Evolutionary conservation across 805 yeast species (phyloP), one percentile per base, ranked within the genome.

Genomic region (Wickerhamiella cacticola): DNA sequence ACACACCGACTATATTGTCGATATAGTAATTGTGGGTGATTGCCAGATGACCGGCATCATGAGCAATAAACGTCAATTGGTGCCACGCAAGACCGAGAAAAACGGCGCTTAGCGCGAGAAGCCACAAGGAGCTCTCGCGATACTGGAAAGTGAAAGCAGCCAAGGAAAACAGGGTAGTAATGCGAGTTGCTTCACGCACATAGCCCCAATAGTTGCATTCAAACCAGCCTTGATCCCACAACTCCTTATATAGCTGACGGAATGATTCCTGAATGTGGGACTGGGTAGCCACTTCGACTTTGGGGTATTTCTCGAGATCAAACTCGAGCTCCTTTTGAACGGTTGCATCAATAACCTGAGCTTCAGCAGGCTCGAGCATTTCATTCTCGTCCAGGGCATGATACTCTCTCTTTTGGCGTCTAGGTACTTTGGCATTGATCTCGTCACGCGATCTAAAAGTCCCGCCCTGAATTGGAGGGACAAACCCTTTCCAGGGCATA

Each of bases 401-500:
- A 35, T 44, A 35, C 8, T 9, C 29, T 3, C 24, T 24, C 25
- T 15, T 33, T 12, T n/a, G 3, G 25, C 24, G 21, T 6, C 8
- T 15, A 19, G 42, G 16, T 34, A 12, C 58, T 39, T 58, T 51
- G 33, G 48, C 53, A 21, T 23, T 25, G 12, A 51, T 56, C 49
- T 66, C 63, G 25, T 61, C 64, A 15, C 61, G 47, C 1, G 61
- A 55, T 18, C 67, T 58, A 58, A 66, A 78, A 21, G 49, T 51
- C 1, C 85, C 95, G 12, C 95, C 94, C 64, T 85, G 95, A 53
- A 86, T 83, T 1, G 96, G 96, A 3, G 96, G 95, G 28, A 82
- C 60, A 61, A 86, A 64, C 63, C 83, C 82, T 46, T 68, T 68
- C 95, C 95, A 86, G 8, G 67, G 67, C 50, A 68, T 62, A 48